Evolutionary conservation across 768 basidiomycete species (phyloP), one percentile per base, ranked within the genome.

Genomic region (Russula griseocarnosa): DNA sequence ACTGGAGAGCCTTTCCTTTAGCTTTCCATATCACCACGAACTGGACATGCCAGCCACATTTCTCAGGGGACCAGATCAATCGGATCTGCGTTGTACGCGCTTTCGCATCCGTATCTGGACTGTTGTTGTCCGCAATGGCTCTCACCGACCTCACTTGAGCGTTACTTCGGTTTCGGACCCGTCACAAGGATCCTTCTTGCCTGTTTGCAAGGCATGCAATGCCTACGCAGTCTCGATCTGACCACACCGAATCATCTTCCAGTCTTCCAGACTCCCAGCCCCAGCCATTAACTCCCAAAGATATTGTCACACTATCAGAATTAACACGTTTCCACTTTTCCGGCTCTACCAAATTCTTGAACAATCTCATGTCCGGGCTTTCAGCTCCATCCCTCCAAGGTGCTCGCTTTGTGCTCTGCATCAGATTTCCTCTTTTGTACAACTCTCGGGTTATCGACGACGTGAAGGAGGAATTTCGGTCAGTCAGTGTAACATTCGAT

Each of bases 1-100:
- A n/a, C 30, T 63, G 42, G 57, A 63, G 9, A 58, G 22, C 47
- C 51, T 63, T 20, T 16, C 24, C 6, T 32, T 62, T 24, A 0
- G 0, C 32, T 14, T 2, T 10, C 1, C 5, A n/a, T 0, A 7
- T 5, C 1, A 0, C 0, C 1, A 0, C 16, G 5, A 11, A 18
- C 2, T 11, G 24, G 7, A 11, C 5, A 7, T 62, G 13, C 46
- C 55, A 24, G 2, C 34, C 1, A 53, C 24, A n/a, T 38, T 63
- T 36, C 51, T 58, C 2, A 16, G 13, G 51, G 56, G 51, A 20
- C 53, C 51, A 4, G 34, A 34, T 32, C 20, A n/a, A 14, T 58
- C 42, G 2, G 14, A 34, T 32, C 24, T 26, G 9, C 20, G 4
- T 42, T 63, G 11, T 0, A 5, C 4, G 2, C 11, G 16, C 26